Conservation (phyloP, 306 rosid genomes). For the Medicago arabica region DNA sequence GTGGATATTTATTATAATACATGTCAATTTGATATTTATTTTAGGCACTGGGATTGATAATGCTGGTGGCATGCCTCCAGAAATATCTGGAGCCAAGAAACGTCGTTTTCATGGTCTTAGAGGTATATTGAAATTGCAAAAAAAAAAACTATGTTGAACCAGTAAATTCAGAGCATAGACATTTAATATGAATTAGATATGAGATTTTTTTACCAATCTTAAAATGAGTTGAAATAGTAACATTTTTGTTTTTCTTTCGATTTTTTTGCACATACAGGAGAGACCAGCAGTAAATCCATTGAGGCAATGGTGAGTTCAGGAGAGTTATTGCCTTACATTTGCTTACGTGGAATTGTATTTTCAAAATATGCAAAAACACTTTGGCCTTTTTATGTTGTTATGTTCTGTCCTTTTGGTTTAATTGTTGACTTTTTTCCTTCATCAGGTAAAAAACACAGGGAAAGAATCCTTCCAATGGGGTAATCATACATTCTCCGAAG, state of each 20-base stretch:
- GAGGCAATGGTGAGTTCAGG: slow-evolving; percentile 79
- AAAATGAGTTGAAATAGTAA: slow-evolving; percentile 3
- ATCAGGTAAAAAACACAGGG: slow-evolving; percentile 80
- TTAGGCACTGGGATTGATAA: slow-evolving; percentile 59
- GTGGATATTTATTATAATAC: not conserved
- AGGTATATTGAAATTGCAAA: slow-evolving; percentile 48
- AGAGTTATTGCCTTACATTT: not conserved
- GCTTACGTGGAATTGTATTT: not conserved
- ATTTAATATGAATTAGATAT: not conserved
- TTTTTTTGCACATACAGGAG: slow-evolving; percentile 60
- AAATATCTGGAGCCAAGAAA: slow-evolving; percentile 52
- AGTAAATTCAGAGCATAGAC: not conserved
- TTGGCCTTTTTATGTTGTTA: not conserved
- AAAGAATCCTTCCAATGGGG: slow-evolving; percentile 94
- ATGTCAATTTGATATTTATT: not conserved
- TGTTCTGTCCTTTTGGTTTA: not conserved
- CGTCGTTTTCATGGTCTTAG: slow-evolving; percentile 59
- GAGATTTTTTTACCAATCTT: not conserved
- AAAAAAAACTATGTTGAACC: not conserved
- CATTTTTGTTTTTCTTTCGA: not conserved
- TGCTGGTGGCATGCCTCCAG: slow-evolving; percentile 49
- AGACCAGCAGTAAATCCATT: slow-evolving; percentile 67
- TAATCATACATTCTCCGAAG: slow-evolving; percentile 35
- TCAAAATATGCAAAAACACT: not conserved
- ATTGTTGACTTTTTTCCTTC: not conserved